Evolutionary conservation across 1,139 yeast species (phyloP).

Genomic region (Yamadazyma blattariae): DNA sequence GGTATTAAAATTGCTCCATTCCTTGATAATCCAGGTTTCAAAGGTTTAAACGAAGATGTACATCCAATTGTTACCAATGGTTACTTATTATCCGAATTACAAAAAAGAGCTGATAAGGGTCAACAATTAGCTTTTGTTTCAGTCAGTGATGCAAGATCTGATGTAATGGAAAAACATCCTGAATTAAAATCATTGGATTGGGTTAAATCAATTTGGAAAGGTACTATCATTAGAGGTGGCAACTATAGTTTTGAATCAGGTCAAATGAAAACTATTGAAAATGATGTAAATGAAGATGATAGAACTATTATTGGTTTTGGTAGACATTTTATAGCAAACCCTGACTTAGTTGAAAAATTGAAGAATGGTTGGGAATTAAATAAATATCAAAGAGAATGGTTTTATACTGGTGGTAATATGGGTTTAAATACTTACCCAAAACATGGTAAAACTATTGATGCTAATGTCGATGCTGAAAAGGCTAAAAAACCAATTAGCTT

Average conservation of each 20-base stretch:
- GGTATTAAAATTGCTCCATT: constrained; percentile 68
- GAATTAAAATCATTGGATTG: constrained; percentile 21
- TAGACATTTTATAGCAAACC: constrained; percentile 50
- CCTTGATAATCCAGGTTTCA: constrained; percentile 38
- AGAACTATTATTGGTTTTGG: constrained; percentile 46
- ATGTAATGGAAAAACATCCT: constrained; percentile 18
- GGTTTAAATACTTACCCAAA: constrained; percentile 17
- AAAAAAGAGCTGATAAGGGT: constrained; percentile 39
- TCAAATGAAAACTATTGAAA: constrained; percentile 14
- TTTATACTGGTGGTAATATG: constrained; percentile 16
- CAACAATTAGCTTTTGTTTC: constrained; percentile 49
- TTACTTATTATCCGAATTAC: constrained; percentile 35
- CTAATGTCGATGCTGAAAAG: constrained; percentile 15
- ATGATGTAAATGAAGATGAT: constrained; percentile 28
- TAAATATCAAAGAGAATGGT: constrained; percentile 17
- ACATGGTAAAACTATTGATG: constrained; percentile 7
- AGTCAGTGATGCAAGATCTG: constrained; percentile 37
- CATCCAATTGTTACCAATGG: constrained; percentile 28
- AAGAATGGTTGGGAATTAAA: constrained; percentile 26
- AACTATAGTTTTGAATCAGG: constrained; percentile 22
- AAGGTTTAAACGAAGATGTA: constrained; percentile 35
- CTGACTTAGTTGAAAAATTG: constrained; percentile 46
- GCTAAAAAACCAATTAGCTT: constrained; percentile 2
- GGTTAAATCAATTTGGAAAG: constrained; percentile 45
- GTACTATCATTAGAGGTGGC: constrained; percentile 48